phyloP scores from a whole-genome alignment of 257 asterid genomes.

The Capsicum baccatum region DNA sequence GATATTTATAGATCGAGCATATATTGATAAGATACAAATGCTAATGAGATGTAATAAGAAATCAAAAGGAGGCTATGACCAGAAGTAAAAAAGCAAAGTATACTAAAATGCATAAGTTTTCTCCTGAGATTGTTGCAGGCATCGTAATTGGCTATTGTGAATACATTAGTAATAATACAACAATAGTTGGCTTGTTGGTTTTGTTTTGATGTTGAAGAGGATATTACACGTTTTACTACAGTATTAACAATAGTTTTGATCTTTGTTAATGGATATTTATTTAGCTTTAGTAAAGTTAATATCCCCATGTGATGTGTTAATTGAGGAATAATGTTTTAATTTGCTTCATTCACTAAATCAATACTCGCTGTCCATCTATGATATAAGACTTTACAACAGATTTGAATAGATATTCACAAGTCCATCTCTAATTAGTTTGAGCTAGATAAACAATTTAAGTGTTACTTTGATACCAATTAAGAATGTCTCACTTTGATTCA shows the following conservation, averaged over 20 bases:
- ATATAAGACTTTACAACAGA: neutral
- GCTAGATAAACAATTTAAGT: constrained; percentile 34
- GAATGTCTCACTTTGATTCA: constrained; percentile 71
- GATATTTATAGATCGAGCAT: constrained; percentile 88
- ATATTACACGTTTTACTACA: neutral
- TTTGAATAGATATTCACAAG: neutral
- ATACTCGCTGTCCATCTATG: neutral
- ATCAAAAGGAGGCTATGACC: constrained; percentile 53
- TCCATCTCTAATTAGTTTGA: neutral
- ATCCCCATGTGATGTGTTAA: neutral
- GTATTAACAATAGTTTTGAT: neutral
- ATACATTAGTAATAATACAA: constrained; percentile 32
- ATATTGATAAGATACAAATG: constrained; percentile 53
- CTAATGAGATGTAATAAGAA: constrained; percentile 59
- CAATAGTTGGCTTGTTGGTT: neutral
- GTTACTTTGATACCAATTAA: constrained; percentile 69
- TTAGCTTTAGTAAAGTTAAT: no score
- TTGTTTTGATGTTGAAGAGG: neutral
- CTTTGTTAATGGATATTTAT: neutral
- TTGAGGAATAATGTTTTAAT: neutral
- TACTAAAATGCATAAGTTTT: constrained; percentile 61
- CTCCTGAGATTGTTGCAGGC: constrained; percentile 65
- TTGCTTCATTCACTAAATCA: neutral
- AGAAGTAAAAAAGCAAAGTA: constrained; percentile 70
- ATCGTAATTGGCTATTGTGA: constrained; percentile 36